Base-by-base conservation (phyloP, 2,329 filamentous ascomycete species). In the Albophoma yamanashiensis region DNA sequence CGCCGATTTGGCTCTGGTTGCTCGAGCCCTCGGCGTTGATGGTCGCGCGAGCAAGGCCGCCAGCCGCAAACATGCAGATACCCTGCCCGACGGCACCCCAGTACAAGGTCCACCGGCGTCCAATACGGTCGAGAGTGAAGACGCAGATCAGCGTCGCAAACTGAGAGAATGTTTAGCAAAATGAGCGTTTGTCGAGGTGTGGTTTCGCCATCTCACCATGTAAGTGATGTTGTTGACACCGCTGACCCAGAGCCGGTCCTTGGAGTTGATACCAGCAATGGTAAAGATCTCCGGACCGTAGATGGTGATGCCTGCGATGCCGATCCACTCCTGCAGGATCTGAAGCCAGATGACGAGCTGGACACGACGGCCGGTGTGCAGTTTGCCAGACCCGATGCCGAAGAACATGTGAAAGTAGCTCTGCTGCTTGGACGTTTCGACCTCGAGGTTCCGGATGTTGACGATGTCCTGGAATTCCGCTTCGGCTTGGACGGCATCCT, bases 311-410 rank as follows among this genome's bases (percentile, higher is more conserved):
- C 85, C 86, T 0, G 86, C 85, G 62, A 89, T 89, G 0, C 87
- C 85, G 58, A 86, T 80, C 84, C 86, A 88, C 65, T 88, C 83
- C 66, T 89, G 86, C 67, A 89, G 81, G 53, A 89, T 86, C 71
- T 89, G 86, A 11, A 89, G 76, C 86, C 86, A 89, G 42, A 90
- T 78, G 3, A 87, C 86, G 1, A 90, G 78, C 66, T 89, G 86
- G 0, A 89, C 85, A 7, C 88, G 82, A 1, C 87, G 79, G 0
- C 82, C 87, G 0, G 83, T 86, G 63, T 89, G 86, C 11, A 89
- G 71, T 58, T 87, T 83, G 0, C 80, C 87, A 0, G 84, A 86
- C 3, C 84, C 84, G 59, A 83, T 80, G 2, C 85, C 86, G 58
- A 88, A 85, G 1, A 90, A 72, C 87, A 90, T 89, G 56, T 82